Evolutionary conservation across 805 yeast genomes (phyloP).

Genomic region (Maudiozyma saulgeensis): DNA sequence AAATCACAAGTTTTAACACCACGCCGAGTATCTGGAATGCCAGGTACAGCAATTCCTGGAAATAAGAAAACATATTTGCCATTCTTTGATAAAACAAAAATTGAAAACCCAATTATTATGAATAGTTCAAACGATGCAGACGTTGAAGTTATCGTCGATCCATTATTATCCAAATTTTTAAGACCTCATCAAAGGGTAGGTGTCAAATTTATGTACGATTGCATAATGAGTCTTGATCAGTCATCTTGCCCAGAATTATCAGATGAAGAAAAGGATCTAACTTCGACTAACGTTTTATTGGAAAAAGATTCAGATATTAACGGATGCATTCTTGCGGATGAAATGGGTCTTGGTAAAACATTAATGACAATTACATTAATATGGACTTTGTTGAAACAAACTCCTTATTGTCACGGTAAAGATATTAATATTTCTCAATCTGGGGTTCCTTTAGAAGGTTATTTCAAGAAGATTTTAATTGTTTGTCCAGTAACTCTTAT

Average conservation of each 20-base stretch:
- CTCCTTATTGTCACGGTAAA: constrained; percentile 33
- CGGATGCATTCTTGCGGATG: constrained; percentile 90
- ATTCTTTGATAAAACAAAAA: constrained; percentile 30
- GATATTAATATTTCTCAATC: constrained; percentile 27
- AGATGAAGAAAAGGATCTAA: background rate
- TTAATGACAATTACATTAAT: constrained; percentile 73
- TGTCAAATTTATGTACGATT: constrained; percentile 68
- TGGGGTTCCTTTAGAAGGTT: constrained; percentile 28
- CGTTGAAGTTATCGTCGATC: constrained; percentile 52
- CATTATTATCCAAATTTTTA: constrained; percentile 40
- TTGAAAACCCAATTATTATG: constrained; percentile 36
- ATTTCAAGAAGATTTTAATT: constrained; percentile 53
- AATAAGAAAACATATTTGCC: constrained; percentile 21
- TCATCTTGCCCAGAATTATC: background rate
- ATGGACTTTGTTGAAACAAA: constrained; percentile 72
- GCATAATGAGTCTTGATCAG: constrained; percentile 60
- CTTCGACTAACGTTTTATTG: constrained; percentile 9
- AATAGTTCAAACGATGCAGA: constrained; percentile 24
- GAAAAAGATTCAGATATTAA: constrained; percentile 23
- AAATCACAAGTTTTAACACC: background rate
- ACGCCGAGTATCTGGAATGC: background rate
- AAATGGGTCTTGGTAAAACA: constrained; percentile 94
- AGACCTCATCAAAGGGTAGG: constrained; percentile 86
- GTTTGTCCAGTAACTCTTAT: constrained; percentile 90
- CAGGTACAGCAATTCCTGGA: background rate